A percentile compares a stretch with the other conserved stretches of the same genome.
phyloP scores from a whole-genome alignment of 495 filamentous ascomycete genomes.

The Sporormia fimetaria region DNA sequence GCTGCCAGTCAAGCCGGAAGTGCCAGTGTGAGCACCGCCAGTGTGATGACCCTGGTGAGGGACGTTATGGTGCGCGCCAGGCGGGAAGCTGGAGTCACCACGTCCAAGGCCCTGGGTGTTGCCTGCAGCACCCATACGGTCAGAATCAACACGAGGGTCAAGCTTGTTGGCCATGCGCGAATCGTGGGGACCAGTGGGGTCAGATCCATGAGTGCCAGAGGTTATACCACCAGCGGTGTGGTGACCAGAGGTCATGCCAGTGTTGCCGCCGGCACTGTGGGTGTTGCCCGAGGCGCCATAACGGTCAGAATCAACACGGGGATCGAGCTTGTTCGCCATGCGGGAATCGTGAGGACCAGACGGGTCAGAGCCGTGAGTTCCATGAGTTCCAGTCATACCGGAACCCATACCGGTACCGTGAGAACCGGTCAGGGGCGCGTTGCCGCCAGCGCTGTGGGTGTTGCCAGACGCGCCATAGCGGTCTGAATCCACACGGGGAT shows the following conservation, averaged over 20 bases:
- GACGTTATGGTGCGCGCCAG: too few relatives aligned
- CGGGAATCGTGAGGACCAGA: conserved; percentile 34
- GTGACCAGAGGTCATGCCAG: conserved; percentile 15
- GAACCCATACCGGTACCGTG: background rate
- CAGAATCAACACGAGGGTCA: too few relatives aligned
- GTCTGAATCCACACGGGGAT: conserved; percentile 4
- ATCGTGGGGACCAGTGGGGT: conserved; percentile 7
- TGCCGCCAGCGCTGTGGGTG: conserved; percentile 2
- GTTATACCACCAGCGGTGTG: conserved; percentile 4
- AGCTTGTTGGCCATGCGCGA: conserved; percentile 2
- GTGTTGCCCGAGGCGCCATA: conserved; percentile 25
- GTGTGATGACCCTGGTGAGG: too few relatives aligned
- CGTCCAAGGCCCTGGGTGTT: too few relatives aligned
- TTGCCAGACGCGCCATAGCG: conserved; percentile 1
- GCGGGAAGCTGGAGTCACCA: too few relatives aligned
- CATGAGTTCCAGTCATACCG: background rate
- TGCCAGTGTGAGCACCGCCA: conserved; percentile 4
- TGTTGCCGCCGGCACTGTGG: conserved; percentile 12
- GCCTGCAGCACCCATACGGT: too few relatives aligned
- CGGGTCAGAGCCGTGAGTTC: background rate
- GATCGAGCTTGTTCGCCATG: conserved; percentile 37
- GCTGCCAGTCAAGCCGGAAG: too few relatives aligned
- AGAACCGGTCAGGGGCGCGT: background rate
- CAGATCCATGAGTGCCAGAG: background rate
- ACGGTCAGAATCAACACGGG: conserved; percentile 38